Evolutionary conservation across 75 land plant species (phyloP), one percentile per base, ranked within the genome.

Genomic region (Cupressus sempervirens): DNA sequence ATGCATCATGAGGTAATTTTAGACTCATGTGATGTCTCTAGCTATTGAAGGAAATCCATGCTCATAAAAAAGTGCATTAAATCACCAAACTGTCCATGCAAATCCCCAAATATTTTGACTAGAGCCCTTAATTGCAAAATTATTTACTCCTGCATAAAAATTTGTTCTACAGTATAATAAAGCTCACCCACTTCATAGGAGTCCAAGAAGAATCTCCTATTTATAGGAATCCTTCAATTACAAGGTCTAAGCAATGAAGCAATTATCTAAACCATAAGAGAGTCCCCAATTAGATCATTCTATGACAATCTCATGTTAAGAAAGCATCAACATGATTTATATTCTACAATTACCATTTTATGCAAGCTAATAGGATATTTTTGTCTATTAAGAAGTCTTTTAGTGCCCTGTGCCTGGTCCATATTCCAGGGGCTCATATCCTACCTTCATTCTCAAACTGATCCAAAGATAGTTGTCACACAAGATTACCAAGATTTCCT

Each of bases 391-490:
- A 91, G 77, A 77, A 89, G 83, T 70, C 85, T 91, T 83, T 90
- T 93, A 2, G 93, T 87, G 16, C 94, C 89, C 88, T 86, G 84
- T 58, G 92, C 80, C 48, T 84, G 86, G 30, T 96, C 98, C 83
- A 76, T 83, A 81, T 90, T 91, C 81, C 84, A 46, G 8, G 96
- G 94, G 76, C 88, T 83, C 88, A 94, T 89, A 96, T 81, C 53
- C 98, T 89, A 68, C 96, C 93, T 88, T 96, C 98, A 87, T 96
- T 93, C 87, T 96, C 65, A 96, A n/a, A n/a, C n/a, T n/a, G n/a
- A n/a, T n/a, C n/a, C n/a, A n/a, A n/a, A n/a, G n/a, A n/a, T n/a
- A n/a, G n/a, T n/a, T n/a, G n/a, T n/a, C n/a, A n/a, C n/a, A n/a
- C n/a, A n/a, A n/a, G n/a, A n/a, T n/a, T n/a, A n/a, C n/a, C n/a